Evolutionary conservation across 805 yeast genomes (phyloP), one percentile per base, ranked within the genome.

Genomic region (Tetrapisispora arboricola): DNA sequence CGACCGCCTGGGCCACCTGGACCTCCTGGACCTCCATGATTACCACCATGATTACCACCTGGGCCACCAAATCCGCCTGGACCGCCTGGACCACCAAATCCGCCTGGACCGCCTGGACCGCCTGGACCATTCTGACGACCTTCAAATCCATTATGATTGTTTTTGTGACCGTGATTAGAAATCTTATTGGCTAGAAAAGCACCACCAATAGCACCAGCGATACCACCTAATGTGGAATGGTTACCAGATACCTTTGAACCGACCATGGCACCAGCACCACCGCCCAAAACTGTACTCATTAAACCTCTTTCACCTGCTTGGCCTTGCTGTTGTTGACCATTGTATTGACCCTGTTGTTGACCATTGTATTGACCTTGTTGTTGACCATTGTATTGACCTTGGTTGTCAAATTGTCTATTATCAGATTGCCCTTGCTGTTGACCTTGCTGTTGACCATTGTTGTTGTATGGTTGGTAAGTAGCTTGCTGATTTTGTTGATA

Each of bases 141-240:
- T 42, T 48, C 40, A 7, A 21, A 38, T 16, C 49, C 50, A 11
- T 49, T 44, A 3, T 18, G 30, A 15, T 17, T 21, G 21, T 25
- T 21, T 7, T 32, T 30, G 24, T 39, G 26, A 7, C 24, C n/a
- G 36, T 32, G 42, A 34, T 17, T 29, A 40, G 37, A 35, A 25
- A 30, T 47, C 58, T 74, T 71, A 61, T 74, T 68, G 36, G 76
- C 79, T 20, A 66, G 64, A 41, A 72, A 48, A 8, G 78, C 79
- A 57, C 80, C 80, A 24, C 65, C 71, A 44, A 75, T 44, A 32
- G 75, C 78, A 57, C 80, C 81, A 24, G 66, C 67, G 42, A 72
- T 57, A 37, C 70, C 69, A 38, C 74, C 72, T 18, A 73, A 45
- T 16, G 55, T 57, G 8, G 59, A 50, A 38, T 60, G 64, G 10